These are phyloP conservation scores for Schizochytrium sp. DNA, from an alignment of 108 stramenopile species.

Conservation along the genomic window DNA sequence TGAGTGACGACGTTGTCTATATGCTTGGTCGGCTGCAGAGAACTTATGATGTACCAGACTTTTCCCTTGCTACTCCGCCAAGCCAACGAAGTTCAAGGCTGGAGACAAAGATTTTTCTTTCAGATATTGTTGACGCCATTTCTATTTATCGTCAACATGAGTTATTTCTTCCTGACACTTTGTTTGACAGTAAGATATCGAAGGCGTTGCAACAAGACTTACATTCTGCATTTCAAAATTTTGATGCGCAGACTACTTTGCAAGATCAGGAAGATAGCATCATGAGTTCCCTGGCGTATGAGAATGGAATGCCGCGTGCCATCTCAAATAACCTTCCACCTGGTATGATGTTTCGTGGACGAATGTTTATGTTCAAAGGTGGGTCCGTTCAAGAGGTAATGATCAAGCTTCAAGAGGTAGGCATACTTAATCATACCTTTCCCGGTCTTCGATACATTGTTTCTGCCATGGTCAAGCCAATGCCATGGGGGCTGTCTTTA, in stretches of 20 bases:
- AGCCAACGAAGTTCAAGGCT: not conserved
- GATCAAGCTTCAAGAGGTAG: constrained; percentile 56
- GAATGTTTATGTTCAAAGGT: constrained; percentile 9
- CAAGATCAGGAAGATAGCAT: not conserved
- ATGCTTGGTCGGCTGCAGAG: not conserved
- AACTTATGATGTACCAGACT: not conserved
- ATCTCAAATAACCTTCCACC: constrained; percentile 6
- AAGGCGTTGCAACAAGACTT: constrained; percentile 6
- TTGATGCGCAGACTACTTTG: not conserved
- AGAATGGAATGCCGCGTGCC: not conserved
- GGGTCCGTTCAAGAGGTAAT: constrained; percentile 34
- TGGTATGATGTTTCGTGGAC: not conserved
- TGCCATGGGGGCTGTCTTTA: constrained; percentile 21
- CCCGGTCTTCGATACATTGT: constrained; percentile 33
- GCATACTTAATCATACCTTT: constrained; percentile 43
- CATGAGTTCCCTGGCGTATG: not conserved
- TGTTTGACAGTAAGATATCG: constrained; percentile 20
- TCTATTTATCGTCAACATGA: constrained; percentile 52
- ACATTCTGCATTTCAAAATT: not conserved
- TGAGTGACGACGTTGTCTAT: not conserved
- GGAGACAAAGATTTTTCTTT: constrained; percentile 14
- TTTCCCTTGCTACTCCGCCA: not conserved
- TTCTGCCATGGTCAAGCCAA: not conserved
- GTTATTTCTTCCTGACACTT: constrained; percentile 14
- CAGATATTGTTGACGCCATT: constrained; percentile 31